Conservation (phyloP, 805 yeast species). For the Barnettozyma populi region DNA sequence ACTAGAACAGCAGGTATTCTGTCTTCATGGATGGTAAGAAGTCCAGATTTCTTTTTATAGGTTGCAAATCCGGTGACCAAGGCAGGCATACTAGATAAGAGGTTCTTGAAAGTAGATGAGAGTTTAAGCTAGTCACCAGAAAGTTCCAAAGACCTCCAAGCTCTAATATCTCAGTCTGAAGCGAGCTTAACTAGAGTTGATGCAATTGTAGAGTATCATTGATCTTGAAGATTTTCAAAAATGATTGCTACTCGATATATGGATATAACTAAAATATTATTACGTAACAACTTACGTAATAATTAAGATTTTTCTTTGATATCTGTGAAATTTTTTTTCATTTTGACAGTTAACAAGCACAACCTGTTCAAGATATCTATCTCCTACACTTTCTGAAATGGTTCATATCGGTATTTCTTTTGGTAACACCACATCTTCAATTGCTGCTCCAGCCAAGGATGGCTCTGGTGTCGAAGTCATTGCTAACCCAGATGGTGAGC, state of each 20-base stretch:
- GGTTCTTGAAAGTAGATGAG: background rate
- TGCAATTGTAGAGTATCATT: too few species aligned
- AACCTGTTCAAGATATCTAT: background rate
- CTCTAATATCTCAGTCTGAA: background rate
- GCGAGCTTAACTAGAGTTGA: background rate
- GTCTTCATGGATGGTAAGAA: conserved; percentile 51
- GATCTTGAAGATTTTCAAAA: too few species aligned
- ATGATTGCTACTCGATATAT: too few species aligned
- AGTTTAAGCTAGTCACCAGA: background rate
- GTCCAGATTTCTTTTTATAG: conserved; percentile 50
- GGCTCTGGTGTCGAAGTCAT: conserved; percentile 89
- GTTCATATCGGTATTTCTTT: conserved; percentile 87
- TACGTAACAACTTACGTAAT: background rate
- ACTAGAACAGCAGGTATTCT: conserved; percentile 46
- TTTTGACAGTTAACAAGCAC: background rate
- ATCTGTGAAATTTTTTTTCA: background rate
- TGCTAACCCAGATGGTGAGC: conserved; percentile 99
- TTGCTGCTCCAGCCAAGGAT: conserved; percentile 79
- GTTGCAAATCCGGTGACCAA: conserved; percentile 47
- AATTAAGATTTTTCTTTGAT: too few species aligned
- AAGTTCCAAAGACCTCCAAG: background rate
- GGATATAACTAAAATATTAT: too few species aligned
- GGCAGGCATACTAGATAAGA: conserved; percentile 16
- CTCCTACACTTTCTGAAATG: conserved; percentile 23
- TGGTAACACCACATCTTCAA: conserved; percentile 94